Evolutionary conservation across 768 basidiomycete genomes (phyloP), one percentile per base, ranked within the genome.

Genomic region (Paxillus rubicundulus): DNA sequence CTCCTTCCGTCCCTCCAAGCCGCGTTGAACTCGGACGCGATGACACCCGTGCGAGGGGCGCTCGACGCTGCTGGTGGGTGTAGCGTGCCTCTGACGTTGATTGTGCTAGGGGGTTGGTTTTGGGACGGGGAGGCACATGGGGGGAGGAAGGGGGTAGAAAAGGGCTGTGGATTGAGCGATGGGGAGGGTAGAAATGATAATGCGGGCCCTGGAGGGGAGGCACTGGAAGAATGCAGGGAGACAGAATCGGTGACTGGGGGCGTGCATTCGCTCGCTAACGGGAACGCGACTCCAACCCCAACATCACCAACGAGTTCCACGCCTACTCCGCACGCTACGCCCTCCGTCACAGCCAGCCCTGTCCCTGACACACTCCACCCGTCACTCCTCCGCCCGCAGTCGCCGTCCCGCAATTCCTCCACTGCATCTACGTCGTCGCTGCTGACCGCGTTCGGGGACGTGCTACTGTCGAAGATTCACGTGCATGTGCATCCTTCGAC

Each of bases 101-200:
- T 98, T 50, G 92, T 97, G 6, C 84, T 98, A 39, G 95, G 95
- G 10, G 93, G 89, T 13, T 98, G 95, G 75, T 96, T 96, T 71
- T 87, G 84, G 66, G 74, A 73, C 0, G 73, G 76, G 10, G 50
- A 58, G 2, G 18, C 48, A 28, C 40, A 27, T 6, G 73, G 76
- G 13, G 18, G 48, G 28, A 41, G 33, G 13, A 45, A 55, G 17
- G 32, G 13, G 17, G 27, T 27, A 45, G 32, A 7, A 36, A 41
- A 14, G 45, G 5, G 40, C 18, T 6, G 24, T 24, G 24, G 24
- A 24, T 24, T 24, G 24, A 24, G 24, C 21, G 24, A 4, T 5
- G 24, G 24, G n/a, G n/a, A n/a, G n/a, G 27, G 4, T 28, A 28
- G 27, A 30, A 9, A 30, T 9, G 30, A 30, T 7, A 30, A 30